These are phyloP conservation scores for Wickerhamiella cacticola DNA, from an alignment of 805 yeast genomes.

Conservation along the genomic window DNA sequence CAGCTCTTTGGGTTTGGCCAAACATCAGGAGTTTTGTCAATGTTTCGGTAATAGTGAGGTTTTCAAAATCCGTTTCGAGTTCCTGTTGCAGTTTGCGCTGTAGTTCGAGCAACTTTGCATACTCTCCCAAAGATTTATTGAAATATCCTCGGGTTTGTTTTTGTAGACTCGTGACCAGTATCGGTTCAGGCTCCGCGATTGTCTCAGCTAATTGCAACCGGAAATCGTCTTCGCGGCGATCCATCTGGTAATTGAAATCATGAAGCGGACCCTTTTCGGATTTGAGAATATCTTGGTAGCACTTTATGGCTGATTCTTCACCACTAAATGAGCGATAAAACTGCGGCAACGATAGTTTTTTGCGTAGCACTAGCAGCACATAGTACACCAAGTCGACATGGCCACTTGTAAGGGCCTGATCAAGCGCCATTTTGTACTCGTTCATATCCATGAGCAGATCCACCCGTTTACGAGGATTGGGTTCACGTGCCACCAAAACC, in stretches of 20 bases:
- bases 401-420: conserved; percentile 50
- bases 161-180: conserved; percentile 22
- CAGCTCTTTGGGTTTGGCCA: conserved; percentile 41
- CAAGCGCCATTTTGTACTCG: conserved; percentile 55
- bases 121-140: conserved; percentile 35
- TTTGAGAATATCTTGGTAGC: conserved; percentile 31
- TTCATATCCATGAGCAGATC: conserved; percentile 57
- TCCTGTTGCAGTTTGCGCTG: conserved; percentile 38
- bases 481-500: conserved; percentile 56
- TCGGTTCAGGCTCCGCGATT: conserved; percentile 15
- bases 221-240: conserved; percentile 39
- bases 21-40: conserved; percentile 35
- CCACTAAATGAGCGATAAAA: conserved; percentile 55
- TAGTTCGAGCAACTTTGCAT: conserved; percentile 32
- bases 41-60: conserved; percentile 39
- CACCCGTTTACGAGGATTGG: conserved; percentile 46
- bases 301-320: conserved; percentile 32
- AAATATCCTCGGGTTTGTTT: conserved; percentile 31
- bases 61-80: conserved; percentile 33
- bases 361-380: conserved; percentile 43
- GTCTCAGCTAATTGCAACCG: conserved; percentile 22
- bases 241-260: conserved; percentile 56
- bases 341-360: conserved; percentile 48
- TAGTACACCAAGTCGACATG: conserved; percentile 49
- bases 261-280: conserved; percentile 31